Percentiles rank a stretch among this genome's conserved stretches.
phyloP scores from a whole-genome alignment of 768 basidiomycete species.

The Suillus luteus region DNA sequence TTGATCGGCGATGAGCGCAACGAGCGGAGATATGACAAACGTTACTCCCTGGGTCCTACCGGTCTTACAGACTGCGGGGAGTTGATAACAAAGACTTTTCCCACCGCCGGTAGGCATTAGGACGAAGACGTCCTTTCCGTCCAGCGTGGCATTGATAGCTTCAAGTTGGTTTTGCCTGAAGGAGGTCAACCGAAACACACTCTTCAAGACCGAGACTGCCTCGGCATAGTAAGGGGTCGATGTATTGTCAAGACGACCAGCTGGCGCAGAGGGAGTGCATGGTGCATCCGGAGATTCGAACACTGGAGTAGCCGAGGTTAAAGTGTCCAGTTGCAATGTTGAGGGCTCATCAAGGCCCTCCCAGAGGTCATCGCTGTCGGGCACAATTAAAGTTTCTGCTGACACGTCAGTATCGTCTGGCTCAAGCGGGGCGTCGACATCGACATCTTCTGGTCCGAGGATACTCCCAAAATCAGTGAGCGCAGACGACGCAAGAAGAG shows the following conservation, averaged over 20 bases:
- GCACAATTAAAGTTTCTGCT: slow-evolving; percentile 22
- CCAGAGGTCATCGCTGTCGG: slow-evolving; percentile 53
- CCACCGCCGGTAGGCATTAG: slow-evolving; percentile 97
- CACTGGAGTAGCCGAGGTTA: slow-evolving; percentile 24
- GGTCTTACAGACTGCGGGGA: slow-evolving; percentile 79
- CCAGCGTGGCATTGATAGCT: slow-evolving; percentile 78
- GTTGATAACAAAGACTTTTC: slow-evolving; percentile 86
- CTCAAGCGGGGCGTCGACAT: slow-evolving; percentile 18
- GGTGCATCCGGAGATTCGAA: slow-evolving; percentile 17
- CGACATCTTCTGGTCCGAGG: slow-evolving; percentile 5
- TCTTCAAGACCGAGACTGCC: slow-evolving; percentile 34
- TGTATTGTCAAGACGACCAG: slow-evolving; percentile 32
- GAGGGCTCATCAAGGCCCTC: slow-evolving; percentile 41
- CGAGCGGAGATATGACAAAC: slow-evolving; percentile 86
- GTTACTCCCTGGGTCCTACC: slow-evolving; percentile 82
- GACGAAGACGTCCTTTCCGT: slow-evolving; percentile 86
- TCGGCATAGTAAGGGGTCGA: slow-evolving; percentile 34
- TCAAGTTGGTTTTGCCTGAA: slow-evolving; percentile 88
- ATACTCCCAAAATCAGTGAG: not conserved
- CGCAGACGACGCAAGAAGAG: not conserved
- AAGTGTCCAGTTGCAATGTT: slow-evolving; percentile 33
- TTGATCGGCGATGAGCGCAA: slow-evolving; percentile 90
- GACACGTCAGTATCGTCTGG: slow-evolving; percentile 27
- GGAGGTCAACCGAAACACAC: slow-evolving; percentile 56
- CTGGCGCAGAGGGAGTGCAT: slow-evolving; percentile 8